Evolutionary conservation across 2,329 filamentous ascomycete genomes (phyloP).

Genomic region (Zasmidium cellare): DNA sequence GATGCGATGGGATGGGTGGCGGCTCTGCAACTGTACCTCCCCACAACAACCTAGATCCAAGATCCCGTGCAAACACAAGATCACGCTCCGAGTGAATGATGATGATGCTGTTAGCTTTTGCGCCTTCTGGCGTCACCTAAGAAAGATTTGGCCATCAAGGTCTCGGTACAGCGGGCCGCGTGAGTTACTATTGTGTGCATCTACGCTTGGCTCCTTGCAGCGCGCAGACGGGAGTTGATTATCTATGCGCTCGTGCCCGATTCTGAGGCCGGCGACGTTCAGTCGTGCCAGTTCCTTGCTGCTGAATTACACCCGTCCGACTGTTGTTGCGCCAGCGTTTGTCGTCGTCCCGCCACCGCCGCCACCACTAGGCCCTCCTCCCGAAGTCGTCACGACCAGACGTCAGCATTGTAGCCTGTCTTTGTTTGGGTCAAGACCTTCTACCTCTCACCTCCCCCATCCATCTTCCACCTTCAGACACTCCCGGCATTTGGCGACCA

Average conservation of each 20-base stretch:
- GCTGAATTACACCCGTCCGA: neutral
- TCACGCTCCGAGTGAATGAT: neutral
- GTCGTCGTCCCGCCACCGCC: neutral
- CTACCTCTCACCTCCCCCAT: neutral
- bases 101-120: no score
- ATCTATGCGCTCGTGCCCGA: neutral
- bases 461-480: neutral
- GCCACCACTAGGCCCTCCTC: neutral
- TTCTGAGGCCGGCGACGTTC: neutral
- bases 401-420: neutral
- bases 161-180: neutral
- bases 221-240: neutral
- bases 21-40: no score
- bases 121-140: neutral
- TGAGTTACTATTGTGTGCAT: neutral
- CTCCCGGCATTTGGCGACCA: neutral
- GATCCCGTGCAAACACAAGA: no score
- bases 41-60: no score
- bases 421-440: neutral
- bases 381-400: neutral
- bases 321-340: neutral
- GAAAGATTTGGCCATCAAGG: neutral
- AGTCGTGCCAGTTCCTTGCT: neutral
- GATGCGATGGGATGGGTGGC: neutral
- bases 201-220: neutral